phyloP scores from a whole-genome alignment of 2,329 filamentous ascomycete genomes.

The Coniochaeta hoffmannii region DNA sequence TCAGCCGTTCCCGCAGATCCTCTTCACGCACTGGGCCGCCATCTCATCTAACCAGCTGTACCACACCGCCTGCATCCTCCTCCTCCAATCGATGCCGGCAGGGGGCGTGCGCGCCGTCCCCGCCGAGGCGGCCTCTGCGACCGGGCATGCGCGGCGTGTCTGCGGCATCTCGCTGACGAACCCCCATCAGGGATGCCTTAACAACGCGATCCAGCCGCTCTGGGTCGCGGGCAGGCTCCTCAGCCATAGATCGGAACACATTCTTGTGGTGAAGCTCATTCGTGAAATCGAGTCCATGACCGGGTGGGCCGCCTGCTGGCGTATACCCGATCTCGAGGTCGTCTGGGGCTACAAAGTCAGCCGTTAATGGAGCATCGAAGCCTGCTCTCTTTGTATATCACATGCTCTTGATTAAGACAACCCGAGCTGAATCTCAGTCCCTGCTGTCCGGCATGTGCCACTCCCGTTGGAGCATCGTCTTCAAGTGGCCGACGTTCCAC shows the following conservation, averaged over 20 bases:
- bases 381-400: slow-evolving; percentile 20
- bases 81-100: slow-evolving; percentile 35
- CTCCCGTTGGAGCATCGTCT: too few relatives aligned
- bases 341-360: slow-evolving; percentile 29
- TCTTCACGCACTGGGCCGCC: slow-evolving; percentile 45
- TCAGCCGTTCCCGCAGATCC: slow-evolving; percentile 40
- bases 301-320: slow-evolving; percentile 46
- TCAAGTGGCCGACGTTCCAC: too few relatives aligned
- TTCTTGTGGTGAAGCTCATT: slow-evolving; percentile 33
- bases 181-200: slow-evolving; percentile 45
- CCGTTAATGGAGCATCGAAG: slow-evolving; percentile 7
- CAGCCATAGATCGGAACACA: slow-evolving; percentile 37
- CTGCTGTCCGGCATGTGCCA: too few relatives aligned
- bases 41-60: slow-evolving; percentile 52
- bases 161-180: slow-evolving; percentile 51
- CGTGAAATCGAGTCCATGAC: slow-evolving; percentile 42
- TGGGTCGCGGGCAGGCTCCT: slow-evolving; percentile 48
- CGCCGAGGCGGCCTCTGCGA: slow-evolving; percentile 26
- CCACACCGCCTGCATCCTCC: slow-evolving; percentile 45
- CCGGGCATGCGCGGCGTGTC: slow-evolving; percentile 49
- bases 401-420: too few relatives aligned
- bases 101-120: slow-evolving; percentile 6
- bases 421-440: too few relatives aligned
- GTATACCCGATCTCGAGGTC: slow-evolving; percentile 41
- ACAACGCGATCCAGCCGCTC: slow-evolving; percentile 50